Conservation (phyloP, 768 basidiomycete genomes). For the Boletus vermiculosoides region DNA sequence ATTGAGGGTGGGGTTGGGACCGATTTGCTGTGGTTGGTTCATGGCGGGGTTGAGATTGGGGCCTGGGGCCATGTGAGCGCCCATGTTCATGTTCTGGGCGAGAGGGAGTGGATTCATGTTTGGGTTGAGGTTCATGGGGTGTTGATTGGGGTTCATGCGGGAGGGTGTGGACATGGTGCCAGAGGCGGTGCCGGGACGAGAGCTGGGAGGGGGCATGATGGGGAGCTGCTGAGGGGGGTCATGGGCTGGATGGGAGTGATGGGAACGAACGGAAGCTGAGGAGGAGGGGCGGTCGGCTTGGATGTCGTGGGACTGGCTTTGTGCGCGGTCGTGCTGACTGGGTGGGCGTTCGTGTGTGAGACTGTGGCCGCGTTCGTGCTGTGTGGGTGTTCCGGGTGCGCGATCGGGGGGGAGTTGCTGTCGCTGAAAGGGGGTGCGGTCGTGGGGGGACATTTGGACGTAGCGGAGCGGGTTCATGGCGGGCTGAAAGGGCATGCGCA, state of each 20-base stretch:
- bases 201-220: slow-evolving; percentile 21
- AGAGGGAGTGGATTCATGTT: slow-evolving; percentile 16
- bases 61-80: slow-evolving; percentile 8
- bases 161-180: slow-evolving; percentile 12
- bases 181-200: slow-evolving; percentile 22
- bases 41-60: slow-evolving; percentile 10
- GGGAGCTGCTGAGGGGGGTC: slow-evolving; percentile 6
- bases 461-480: slow-evolving; percentile 25
- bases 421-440: slow-evolving; percentile 29
- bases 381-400: slow-evolving; percentile 18
- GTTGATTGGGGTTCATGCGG: slow-evolving; percentile 28
- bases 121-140: slow-evolving; percentile 22
- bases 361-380: slow-evolving; percentile 23
- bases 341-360: slow-evolving; percentile 26
- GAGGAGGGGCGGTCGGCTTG: too few relatives aligned
- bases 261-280: too few relatives aligned
- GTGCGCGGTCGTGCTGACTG: too few relatives aligned
- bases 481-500: slow-evolving; percentile 20
- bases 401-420: slow-evolving; percentile 28
- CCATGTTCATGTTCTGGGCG: slow-evolving; percentile 15
- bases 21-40: slow-evolving; percentile 25
- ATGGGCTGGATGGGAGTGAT: too few relatives aligned
- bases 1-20: slow-evolving; percentile 5
- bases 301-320: too few relatives aligned
- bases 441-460: slow-evolving; percentile 29